Percentiles rank a stretch among this genome's conserved stretches.
Conservation (phyloP, 2,329 filamentous ascomycete genomes). For the Fusarium sp. region DNA sequence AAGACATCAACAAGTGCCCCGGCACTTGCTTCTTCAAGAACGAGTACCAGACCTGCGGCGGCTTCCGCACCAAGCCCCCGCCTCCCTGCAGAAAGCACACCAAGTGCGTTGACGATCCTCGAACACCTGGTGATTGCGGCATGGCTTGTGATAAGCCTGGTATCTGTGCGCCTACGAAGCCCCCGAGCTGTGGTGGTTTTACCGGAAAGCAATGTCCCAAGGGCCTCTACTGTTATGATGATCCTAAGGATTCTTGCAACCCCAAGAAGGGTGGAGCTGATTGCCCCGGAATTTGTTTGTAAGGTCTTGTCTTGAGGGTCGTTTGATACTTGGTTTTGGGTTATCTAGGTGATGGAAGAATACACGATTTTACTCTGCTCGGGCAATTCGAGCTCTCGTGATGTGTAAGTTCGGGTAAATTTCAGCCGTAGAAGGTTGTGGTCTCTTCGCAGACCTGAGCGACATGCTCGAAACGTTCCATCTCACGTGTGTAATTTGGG, state of each 20-base stretch:
- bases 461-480: not conserved
- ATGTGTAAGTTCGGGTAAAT: too few species aligned
- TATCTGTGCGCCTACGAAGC: constrained; percentile 47
- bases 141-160: constrained; percentile 51
- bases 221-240: constrained; percentile 47
- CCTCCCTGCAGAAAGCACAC: constrained; percentile 40
- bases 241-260: constrained; percentile 44
- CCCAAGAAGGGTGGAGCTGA: constrained; percentile 46
- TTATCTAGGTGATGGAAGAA: not conserved
- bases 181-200: constrained; percentile 44
- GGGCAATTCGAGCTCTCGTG: not conserved
- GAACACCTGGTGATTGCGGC: constrained; percentile 45
- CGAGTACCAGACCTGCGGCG: constrained; percentile 50
- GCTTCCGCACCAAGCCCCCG: constrained; percentile 40
- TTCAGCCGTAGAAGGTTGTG: not conserved
- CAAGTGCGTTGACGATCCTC: constrained; percentile 51
- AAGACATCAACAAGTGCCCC: constrained; percentile 43
- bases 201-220: constrained; percentile 42
- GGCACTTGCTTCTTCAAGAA: constrained; percentile 48
- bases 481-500: not conserved
- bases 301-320: not conserved
- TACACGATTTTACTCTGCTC: not conserved
- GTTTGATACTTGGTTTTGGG: not conserved
- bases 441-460: too few species aligned
- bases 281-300: constrained; percentile 50